These are phyloP conservation scores for Gossypium turneri DNA, from an alignment of 345 rosid genomes.

Conservation along the genomic window DNA sequence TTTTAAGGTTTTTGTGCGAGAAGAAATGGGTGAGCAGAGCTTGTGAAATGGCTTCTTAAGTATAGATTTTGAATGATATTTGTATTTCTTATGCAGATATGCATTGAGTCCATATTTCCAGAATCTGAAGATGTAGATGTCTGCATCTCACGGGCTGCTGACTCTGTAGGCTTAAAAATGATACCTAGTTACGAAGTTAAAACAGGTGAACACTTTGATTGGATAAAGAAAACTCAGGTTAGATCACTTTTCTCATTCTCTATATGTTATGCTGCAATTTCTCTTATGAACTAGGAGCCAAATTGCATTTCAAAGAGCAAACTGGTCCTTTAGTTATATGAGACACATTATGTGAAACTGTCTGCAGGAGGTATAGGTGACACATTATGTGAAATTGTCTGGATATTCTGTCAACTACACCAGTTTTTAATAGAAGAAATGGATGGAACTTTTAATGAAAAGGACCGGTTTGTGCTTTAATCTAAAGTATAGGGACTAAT, in stretches of 20 bases:
- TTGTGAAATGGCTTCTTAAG: neutral
- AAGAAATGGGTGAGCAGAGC: neutral
- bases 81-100: slow-evolving; percentile 38
- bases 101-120: slow-evolving; percentile 63
- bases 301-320: too few relatives aligned
- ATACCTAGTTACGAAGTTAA: slow-evolving; percentile 57
- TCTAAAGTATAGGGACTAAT: too few relatives aligned
- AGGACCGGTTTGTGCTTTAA: too few relatives aligned
- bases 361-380: too few relatives aligned
- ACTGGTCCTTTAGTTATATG: too few relatives aligned
- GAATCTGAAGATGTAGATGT: slow-evolving; percentile 49
- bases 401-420: too few relatives aligned
- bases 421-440: too few relatives aligned
- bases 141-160: slow-evolving; percentile 64
- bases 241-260: slow-evolving; percentile 11
- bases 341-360: too few relatives aligned
- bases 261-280: neutral
- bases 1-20: neutral
- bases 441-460: too few relatives aligned
- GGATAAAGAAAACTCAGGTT: slow-evolving; percentile 77
- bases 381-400: too few relatives aligned
- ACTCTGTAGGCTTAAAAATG: slow-evolving; percentile 64
- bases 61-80: neutral
- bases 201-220: slow-evolving; percentile 55
- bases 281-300: neutral